Percentiles rank a stretch among this genome's conserved stretches.
phyloP scores from a whole-genome alignment of 2,329 filamentous ascomycete species.

The Scedosporium minutisporum region DNA sequence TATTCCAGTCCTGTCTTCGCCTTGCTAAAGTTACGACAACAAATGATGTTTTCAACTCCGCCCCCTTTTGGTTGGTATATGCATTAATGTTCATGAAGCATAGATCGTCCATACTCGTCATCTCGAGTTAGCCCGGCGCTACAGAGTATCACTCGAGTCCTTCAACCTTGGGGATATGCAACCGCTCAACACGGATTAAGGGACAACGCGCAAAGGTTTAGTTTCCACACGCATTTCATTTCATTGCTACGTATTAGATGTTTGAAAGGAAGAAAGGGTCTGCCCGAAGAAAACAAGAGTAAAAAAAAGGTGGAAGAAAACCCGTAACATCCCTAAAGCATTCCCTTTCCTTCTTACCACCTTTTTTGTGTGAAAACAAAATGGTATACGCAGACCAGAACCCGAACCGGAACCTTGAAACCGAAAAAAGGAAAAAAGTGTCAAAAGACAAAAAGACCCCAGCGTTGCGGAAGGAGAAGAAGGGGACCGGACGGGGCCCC shows the following conservation, averaged over 20 bases:
- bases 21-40: no score
- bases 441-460: not conserved
- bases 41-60: no score
- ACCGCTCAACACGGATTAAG: not conserved
- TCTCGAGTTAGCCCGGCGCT: no score
- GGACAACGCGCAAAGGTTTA: no score
- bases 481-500: not conserved
- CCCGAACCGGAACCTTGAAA: not conserved
- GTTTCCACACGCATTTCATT: not conserved
- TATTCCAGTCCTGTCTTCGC: no score
- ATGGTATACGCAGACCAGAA: constrained; percentile 1
- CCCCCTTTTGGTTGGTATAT: no score
- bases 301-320: not conserved
- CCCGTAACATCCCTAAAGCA: not conserved
- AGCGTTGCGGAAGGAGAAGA: not conserved
- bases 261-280: not conserved
- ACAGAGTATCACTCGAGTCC: no score
- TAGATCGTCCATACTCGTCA: no score
- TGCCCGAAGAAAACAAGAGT: no score
- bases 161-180: no score
- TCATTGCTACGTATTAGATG: not conserved
- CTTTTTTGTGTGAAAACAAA: not conserved
- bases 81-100: no score
- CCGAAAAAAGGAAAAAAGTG: not conserved
- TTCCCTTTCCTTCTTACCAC: not conserved